Base-by-base conservation (phyloP, 495 filamentous ascomycete species). In the Neurospora sp. region DNA sequence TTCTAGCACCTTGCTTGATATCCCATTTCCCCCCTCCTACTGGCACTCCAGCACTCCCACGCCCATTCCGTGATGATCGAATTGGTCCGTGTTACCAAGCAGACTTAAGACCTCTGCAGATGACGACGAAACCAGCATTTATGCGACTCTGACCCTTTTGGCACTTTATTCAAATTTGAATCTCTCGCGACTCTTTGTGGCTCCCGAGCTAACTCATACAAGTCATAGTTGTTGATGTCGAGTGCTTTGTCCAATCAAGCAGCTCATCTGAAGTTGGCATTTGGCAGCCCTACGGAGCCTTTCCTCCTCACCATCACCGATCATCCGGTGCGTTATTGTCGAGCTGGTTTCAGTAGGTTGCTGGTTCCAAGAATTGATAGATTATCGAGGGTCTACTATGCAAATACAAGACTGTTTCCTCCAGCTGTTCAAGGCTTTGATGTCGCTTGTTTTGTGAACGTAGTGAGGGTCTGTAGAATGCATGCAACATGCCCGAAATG, bases 11-110 rank as follows among this genome's bases (percentile, higher is more conserved):
- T 37, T 65, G 53, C 6, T 35, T 16, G 27, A 65, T 70, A 16
- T 38, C 20, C 38, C 61, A 10, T 48, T 71, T 73, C 42, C 40
- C 48, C 45, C 17, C 39, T 70, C 59, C 45, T 20, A 45, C 20
- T 20, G 20, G 7, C n/a, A 45, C 45, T 3, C 8, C 22, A 6
- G 27, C 8, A 65, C 27, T 45, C 27, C 65, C 70, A 71, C 71
- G 42, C 22, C 70, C 40, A 53, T 83, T 83, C 81, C 79, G 88
- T 97, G 94, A 97, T 96, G 93, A 96, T 88, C 87, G 76, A 87
- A 90, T 96, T 97, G 93, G 94, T 97, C 95, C 94, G 94, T 97
- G 94, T 97, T 97, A 88, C 94, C 90, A 91, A 97, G 92, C 91
- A 90, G 94, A 90, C 87, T 93, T 93, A 97, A 97, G 93, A 96